Evolutionary conservation across 768 basidiomycete species (phyloP).

Genomic region (Austroboletus festivus): DNA sequence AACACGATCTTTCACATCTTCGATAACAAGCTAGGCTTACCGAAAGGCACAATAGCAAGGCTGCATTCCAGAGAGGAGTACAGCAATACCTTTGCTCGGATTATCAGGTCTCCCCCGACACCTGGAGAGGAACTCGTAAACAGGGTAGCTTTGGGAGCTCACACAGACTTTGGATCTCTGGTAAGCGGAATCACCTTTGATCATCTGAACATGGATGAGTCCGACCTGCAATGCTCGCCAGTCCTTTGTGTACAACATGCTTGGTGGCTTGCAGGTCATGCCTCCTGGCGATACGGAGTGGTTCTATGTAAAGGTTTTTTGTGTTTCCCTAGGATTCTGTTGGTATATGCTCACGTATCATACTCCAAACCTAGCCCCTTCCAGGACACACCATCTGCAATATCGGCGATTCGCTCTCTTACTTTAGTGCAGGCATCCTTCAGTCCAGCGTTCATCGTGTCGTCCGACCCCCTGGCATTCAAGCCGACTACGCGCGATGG

Average conservation of each 20-base stretch:
- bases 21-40: conserved; percentile 53
- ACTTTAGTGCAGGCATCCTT: conserved; percentile 63
- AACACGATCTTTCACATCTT: conserved; percentile 51
- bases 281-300: conserved; percentile 58
- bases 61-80: conserved; percentile 44
- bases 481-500: conserved; percentile 53
- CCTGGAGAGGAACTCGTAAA: conserved; percentile 25
- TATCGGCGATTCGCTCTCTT: conserved; percentile 56
- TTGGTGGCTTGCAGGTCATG: conserved; percentile 69
- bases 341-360: neutral
- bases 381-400: conserved; percentile 60
- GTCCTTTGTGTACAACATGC: conserved; percentile 67
- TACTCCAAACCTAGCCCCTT: conserved; percentile 37
- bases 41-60: conserved; percentile 41
- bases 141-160: conserved; percentile 50
- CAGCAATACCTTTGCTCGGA: conserved; percentile 56
- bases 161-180: conserved; percentile 70
- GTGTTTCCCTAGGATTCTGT: neutral
- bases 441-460: conserved; percentile 65
- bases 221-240: conserved; percentile 15
- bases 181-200: too few relatives aligned
- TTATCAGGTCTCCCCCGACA: conserved; percentile 47
- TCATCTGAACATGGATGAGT: too few relatives aligned
- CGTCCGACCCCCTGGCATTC: conserved; percentile 57
- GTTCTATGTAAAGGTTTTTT: conserved; percentile 60